Evolutionary conservation across 208 protist species (phyloP), one percentile per base, ranked within the genome.

Genomic region (Porcisia deanei): DNA sequence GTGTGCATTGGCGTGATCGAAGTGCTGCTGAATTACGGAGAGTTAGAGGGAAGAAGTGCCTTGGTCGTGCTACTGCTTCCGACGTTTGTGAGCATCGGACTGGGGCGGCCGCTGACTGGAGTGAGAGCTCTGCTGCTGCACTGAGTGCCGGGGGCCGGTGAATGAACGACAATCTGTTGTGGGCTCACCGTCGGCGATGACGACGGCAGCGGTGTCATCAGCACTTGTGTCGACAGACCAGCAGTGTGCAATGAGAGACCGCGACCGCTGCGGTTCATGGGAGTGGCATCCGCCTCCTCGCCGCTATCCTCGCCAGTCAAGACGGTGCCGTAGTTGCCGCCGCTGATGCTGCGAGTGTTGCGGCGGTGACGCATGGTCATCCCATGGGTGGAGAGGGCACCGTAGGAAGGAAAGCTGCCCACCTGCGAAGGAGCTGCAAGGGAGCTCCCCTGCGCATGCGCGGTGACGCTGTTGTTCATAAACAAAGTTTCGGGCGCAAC

Each of bases 271-370:
- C 37, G 71, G 22, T 75, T 55, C 53, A 43, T n/a, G 10, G 71
- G 18, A 55, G n/a, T 9, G 14, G 14, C 45, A 41, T 75, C 43
- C 30, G 5, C 8, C 39, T 81, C 77, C n/a, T 81, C 71, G 20
- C 30, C 71, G 71, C 77, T 81, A 16, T 81, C 77, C 22, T 76
- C 77, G 12, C 49, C 71, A 39, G 69, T 80, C 12, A 66, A 9
- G 8, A 34, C 54, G 34, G 66, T 45, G 20, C 68, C 68, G 30
- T 41, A 30, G 34, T 34, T 55, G 34, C 55, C 70, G 0, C 65
- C 77, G 25, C 66, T 71, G 71, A 67, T 65, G 65, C 71, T 76
- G 65, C 77, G 77, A 20, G 71, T 54, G 66, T 71, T 57, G 66
- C 41, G 77, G 61, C 71, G 77, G 49, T 73, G 64, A n/a, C 71